Base-by-base conservation (phyloP, 225 moss, liverwort and hornwort species). In the Bryoerythrophyllum caledonicum region DNA sequence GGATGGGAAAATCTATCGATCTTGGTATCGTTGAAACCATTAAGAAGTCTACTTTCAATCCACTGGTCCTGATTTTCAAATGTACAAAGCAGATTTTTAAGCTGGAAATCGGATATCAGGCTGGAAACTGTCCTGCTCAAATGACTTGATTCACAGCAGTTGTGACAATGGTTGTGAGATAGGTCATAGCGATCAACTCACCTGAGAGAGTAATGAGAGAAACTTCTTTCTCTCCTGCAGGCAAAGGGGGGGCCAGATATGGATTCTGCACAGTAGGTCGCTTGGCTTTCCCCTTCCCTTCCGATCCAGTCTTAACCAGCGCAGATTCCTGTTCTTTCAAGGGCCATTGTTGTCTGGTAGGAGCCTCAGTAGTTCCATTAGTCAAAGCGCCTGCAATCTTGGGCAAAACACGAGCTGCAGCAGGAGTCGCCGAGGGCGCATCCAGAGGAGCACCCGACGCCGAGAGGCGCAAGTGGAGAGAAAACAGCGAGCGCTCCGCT, bases 331-430 rank as follows among this genome's bases (percentile, higher is more conserved):
- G 93, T 63, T 99, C 99, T 78, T 89, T 89, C 43, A 72, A 58
- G n/a, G 97, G 91, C 99, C 94, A 95, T 67, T 95, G 95, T 74
- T 89, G 95, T 69, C 88, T 82, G n/a, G 91, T 90, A 7, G 79
- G 72, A 43, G 81, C 77, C 60, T 81, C 80, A 58, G 75, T 60
- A n/a, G 52, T 71, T 6, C 78, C 81, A 27, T 78, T 78, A 4
- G 81, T 76, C 73, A 79, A 23, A 73, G 63, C 63, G 13, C 85
- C 85, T 73, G 77, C 79, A 67, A 68, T 81, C 74, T 89, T 92
- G 14, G 82, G 73, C n/a, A 77, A 48, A 68, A 55, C 24, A 30
- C 91, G 89, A 27, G 63, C 74, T 16, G 69, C 54, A 20, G 69
- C 54, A 25, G 80, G 80, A 76, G 67, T 56, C 64, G 81, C 58